phyloP scores from a whole-genome alignment of 306 rosid species.

The Fragaria vesca region DNA sequence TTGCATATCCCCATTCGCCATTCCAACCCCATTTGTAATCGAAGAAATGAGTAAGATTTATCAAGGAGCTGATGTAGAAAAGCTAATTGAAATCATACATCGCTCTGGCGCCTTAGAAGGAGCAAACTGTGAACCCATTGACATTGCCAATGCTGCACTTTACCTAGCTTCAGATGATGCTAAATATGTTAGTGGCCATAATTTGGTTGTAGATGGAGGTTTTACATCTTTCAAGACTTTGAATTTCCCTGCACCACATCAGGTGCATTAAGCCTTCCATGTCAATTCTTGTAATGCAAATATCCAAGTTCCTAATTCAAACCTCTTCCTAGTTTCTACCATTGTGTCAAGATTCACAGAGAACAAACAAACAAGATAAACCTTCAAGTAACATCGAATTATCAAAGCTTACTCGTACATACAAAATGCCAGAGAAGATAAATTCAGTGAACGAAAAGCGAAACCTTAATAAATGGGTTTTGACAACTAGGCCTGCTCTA shows the following conservation, averaged over 20 bases:
- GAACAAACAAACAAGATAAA: not conserved
- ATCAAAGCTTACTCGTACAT: not conserved
- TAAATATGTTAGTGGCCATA: conserved; percentile 75
- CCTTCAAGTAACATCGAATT: not conserved
- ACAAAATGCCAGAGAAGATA: not conserved
- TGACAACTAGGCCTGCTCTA: conserved; percentile 35
- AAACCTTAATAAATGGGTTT: not conserved
- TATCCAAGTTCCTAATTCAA: not conserved
- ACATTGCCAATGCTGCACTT: conserved; percentile 81
- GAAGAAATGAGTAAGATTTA: conserved; percentile 49
- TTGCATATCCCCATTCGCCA: conserved; percentile 69
- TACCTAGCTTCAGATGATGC: conserved; percentile 80
- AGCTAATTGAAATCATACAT: conserved; percentile 42
- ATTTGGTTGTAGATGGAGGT: conserved; percentile 87
- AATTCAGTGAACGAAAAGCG: not conserved
- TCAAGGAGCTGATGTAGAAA: conserved; percentile 39
- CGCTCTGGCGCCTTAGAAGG: conserved; percentile 54
- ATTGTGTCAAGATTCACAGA: not conserved
- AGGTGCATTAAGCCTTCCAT: conserved; percentile 35
- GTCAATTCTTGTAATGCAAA: not conserved
- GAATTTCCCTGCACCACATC: conserved; percentile 47
- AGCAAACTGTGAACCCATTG: conserved; percentile 59
- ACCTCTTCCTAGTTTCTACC: not conserved
- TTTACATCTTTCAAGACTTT: conserved; percentile 75
- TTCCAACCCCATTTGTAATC: conserved; percentile 62